Evolutionary conservation across 768 basidiomycete genomes (phyloP).

Genomic region (Pisolithus microcarpus): DNA sequence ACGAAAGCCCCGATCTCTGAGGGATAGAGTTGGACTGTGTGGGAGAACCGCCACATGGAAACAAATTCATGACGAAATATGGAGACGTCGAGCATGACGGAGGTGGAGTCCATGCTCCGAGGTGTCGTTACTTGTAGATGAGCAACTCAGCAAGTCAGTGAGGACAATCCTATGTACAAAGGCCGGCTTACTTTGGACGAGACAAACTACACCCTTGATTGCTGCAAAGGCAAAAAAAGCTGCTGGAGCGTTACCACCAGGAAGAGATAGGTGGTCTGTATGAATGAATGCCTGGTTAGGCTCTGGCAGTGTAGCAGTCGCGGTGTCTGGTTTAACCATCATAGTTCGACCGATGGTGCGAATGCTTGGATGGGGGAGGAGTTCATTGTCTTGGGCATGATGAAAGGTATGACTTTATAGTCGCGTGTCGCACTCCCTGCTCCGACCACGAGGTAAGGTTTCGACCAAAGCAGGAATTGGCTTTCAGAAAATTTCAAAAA

Average conservation of each 20-base stretch:
- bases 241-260: no score
- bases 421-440: neutral
- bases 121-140: neutral
- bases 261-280: no score
- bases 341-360: no score
- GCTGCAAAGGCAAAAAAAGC: no score
- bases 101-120: slow-evolving; percentile 7
- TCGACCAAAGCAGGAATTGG: neutral
- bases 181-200: no score
- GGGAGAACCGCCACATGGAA: slow-evolving; percentile 53
- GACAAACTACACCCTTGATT: no score
- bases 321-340: no score
- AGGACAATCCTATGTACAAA: neutral
- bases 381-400: no score
- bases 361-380: no score
- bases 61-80: slow-evolving; percentile 48
- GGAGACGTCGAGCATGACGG: slow-evolving; percentile 15
- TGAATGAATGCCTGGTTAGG: no score
- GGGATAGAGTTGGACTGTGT: slow-evolving; percentile 36
- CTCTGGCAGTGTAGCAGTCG: no score
- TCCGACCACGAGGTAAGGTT: neutral
- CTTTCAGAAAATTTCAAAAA: no score
- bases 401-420: neutral
- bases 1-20: slow-evolving; percentile 43
- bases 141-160: slow-evolving; percentile 10